These are phyloP conservation scores for Pugionium cornutum DNA, from an alignment of 345 rosid genomes.

Conservation along the genomic window DNA sequence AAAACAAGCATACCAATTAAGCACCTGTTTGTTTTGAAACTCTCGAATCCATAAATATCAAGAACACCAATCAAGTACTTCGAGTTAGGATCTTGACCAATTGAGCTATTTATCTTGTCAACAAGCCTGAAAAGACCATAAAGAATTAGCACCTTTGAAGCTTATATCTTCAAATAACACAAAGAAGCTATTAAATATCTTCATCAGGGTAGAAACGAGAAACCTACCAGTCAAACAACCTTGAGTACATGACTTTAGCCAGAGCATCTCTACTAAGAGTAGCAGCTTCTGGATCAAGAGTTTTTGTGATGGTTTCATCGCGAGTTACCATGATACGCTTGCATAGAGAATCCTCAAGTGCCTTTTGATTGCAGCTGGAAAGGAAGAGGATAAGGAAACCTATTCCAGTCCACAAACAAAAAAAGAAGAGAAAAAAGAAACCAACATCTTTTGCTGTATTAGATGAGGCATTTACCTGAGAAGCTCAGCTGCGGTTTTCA, in stretches of 20 bases:
- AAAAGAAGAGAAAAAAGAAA: conserved; percentile 17
- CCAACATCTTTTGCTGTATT: conserved; percentile 5
- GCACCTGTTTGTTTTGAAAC: conserved; percentile 99
- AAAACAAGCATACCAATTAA: conserved; percentile 64
- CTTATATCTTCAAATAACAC: conserved; percentile 4
- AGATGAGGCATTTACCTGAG: conserved; percentile 54
- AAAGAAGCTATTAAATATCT: conserved; percentile 1
- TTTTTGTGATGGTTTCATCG: conserved; percentile 94
- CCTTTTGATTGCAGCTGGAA: conserved; percentile 80
- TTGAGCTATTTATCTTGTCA: conserved; percentile 81
- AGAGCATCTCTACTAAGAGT: conserved; percentile 87
- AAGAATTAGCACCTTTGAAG: conserved; percentile 4
- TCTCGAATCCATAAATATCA: conserved; percentile 99
- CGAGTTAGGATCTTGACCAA: conserved; percentile 92
- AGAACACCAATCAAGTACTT: conserved; percentile 90
- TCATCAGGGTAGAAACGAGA: conserved; percentile 24
- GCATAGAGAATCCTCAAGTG: conserved; percentile 92
- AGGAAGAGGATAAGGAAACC: conserved; percentile 17
- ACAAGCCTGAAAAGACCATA: conserved; percentile 70
- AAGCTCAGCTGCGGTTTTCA: conserved; percentile 87
- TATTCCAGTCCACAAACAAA: conserved; percentile 20
- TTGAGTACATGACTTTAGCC: conserved; percentile 92
- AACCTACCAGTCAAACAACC: conserved; percentile 94
- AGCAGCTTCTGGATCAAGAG: conserved; percentile 92
- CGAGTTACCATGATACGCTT: conserved; percentile 96